Evolutionary conservation across 176 grass and related monocot species (phyloP), one percentile per base, ranked within the genome.

Genomic region (Ensete glaucum): DNA sequence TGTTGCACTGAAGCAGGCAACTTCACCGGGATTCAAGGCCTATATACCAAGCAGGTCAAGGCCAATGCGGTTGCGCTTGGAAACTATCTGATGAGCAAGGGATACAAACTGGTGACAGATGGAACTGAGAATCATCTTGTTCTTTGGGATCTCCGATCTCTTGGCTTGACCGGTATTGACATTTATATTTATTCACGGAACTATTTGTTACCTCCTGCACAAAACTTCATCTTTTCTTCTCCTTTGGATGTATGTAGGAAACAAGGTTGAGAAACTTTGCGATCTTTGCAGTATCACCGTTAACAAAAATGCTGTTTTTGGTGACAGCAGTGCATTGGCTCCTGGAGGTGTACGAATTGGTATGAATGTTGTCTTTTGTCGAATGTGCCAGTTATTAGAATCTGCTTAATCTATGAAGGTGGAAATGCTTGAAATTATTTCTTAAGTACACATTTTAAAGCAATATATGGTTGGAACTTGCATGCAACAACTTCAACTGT

Each of bases 51-150:
- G 67, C 67, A 69, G 67, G 67, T 69, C 14, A 69, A 19, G 67
- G 67, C 67, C 26, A 69, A 69, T 0, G 29, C 67, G 5, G 25
- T 48, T 14, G 67, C 67, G 17, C 24, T 69, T 43, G 67, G 67
- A 48, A 69, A 69, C 3, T 69, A 69, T 69, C 29, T 69, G 67
- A 69, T 69, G 67, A 69, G 4, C 67, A 69, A 69, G 67, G 25
- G 25, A 8, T 69, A 69, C 24, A 69, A 69, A 8, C 6, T 69
- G 67, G 67, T 69, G 12, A 69, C 67, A 9, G 67, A 43, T 19
- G 67, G 67, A 27, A 69, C 67, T 69, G 67, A 69, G 67, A 69
- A 69, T 43, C 67, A 69, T 43, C 67, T 69, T 16, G 67, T 69
- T 34, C 67, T 69, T 15, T 69, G 67, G 34, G 67, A 69, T 43